A percentile compares a stretch with the other conserved stretches of the same genome.
Evolutionary conservation across 73 alveolate genomes (phyloP).

Genomic region (Blepharisma stoltei): DNA sequence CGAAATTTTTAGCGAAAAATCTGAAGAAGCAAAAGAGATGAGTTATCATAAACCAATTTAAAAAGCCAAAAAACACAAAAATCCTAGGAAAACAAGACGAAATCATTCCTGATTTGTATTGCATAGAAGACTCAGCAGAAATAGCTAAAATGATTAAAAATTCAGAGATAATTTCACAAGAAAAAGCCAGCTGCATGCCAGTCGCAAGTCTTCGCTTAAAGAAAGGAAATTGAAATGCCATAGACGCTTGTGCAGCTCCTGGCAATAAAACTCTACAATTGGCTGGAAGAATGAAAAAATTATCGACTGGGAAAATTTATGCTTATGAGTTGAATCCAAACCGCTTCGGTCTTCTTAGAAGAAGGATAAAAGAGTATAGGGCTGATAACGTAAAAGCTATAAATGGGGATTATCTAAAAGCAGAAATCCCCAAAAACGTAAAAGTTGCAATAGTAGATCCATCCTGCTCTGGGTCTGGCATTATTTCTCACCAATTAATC

Average conservation of each 20-base stretch:
- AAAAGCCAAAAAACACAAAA: background rate
- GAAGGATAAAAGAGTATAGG: constrained; percentile 27
- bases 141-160: background rate
- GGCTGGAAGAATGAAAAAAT: constrained; percentile 29
- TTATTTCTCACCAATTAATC: constrained; percentile 34
- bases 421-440: background rate
- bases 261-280: constrained; percentile 54
- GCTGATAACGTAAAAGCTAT: constrained; percentile 29
- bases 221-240: constrained; percentile 15
- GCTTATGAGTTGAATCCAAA: constrained; percentile 40
- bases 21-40: background rate
- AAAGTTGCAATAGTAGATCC: constrained; percentile 50
- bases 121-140: background rate
- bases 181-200: constrained; percentile 32
- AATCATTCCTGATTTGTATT: background rate
- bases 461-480: constrained; percentile 55
- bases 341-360: constrained; percentile 35
- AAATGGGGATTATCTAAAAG: constrained; percentile 43
- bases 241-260: constrained; percentile 56
- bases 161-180: background rate
- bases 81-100: background rate
- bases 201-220: background rate
- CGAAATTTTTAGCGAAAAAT: background rate
- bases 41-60: constrained; percentile 5
- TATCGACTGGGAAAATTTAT: constrained; percentile 32